Conservation (phyloP, 2,329 filamentous ascomycete species). For the Furcasterigmium furcatum region DNA sequence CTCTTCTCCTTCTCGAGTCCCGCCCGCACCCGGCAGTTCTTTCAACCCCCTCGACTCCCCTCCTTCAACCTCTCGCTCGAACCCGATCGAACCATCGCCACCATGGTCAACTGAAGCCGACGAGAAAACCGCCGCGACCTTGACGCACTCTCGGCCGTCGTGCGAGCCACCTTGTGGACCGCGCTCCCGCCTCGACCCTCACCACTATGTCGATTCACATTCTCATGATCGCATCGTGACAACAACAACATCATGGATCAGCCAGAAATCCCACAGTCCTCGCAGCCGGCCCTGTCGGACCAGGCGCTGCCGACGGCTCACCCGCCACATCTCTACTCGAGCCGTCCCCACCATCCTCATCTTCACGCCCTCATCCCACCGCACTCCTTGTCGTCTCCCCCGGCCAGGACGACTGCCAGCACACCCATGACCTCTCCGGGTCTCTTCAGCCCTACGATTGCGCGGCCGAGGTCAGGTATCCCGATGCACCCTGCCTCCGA, state of each 20-base stretch:
- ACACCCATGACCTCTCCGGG: conserved; percentile 60
- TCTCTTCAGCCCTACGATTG: conserved; percentile 52
- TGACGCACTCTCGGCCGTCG: conserved; percentile 7
- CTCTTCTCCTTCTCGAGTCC: neutral
- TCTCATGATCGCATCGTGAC: conserved; percentile 5
- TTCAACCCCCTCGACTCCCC: neutral
- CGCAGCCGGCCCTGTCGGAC: neutral
- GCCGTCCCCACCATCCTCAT: conserved; percentile 8
- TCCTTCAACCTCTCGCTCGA: neutral
- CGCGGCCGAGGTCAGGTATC: conserved; percentile 33
- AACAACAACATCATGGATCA: conserved; percentile 1
- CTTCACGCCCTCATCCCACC: conserved; percentile 15
- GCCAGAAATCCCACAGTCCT: neutral
- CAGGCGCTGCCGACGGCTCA: neutral
- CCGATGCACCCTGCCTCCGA: conserved; percentile 46
- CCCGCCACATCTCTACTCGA: conserved; percentile 3
- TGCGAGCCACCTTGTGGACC: conserved; percentile 11
- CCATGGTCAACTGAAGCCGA: conserved; percentile 8
- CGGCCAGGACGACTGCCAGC: conserved; percentile 47
- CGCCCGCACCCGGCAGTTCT: too few species aligned
- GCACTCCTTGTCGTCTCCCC: conserved; percentile 30
- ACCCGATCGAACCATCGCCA: neutral
- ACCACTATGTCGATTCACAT: conserved; percentile 14
- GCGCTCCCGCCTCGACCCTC: conserved; percentile 3
- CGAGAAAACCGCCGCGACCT: neutral